These are phyloP conservation scores for Chlorella sp. DNA, from an alignment of 139 green algal genomes.

Conservation along the genomic window DNA sequence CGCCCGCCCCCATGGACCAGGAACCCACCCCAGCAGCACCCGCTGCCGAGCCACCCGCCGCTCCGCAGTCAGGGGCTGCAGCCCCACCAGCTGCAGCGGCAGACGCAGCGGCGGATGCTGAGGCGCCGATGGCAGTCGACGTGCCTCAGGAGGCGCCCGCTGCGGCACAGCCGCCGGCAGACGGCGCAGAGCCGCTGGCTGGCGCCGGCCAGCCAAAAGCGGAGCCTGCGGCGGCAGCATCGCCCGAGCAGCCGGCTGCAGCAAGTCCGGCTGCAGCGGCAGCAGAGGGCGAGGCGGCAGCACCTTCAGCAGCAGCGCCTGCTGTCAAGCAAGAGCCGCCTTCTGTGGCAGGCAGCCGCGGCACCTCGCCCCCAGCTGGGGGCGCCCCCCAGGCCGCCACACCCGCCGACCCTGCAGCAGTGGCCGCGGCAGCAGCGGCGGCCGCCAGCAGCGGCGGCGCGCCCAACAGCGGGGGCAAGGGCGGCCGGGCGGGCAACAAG, in stretches of 20 bases:
- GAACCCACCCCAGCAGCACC: no score
- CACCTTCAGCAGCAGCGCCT: background rate
- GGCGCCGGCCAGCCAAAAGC: no score
- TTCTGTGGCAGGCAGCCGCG: no score
- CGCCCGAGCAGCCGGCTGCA: background rate
- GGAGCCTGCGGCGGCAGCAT: background rate
- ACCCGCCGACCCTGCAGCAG: background rate
- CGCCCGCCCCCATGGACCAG: no score
- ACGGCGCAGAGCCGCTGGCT: background rate
- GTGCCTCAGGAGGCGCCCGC: no score
- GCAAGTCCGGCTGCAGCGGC: background rate
- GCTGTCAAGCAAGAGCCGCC: no score
- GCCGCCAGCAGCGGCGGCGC: background rate
- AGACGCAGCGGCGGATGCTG: no score
- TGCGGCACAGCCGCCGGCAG: background rate
- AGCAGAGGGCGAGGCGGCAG: background rate
- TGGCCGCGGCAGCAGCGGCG: background rate
- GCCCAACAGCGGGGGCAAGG: constrained; percentile 11
- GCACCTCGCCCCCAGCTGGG: no score
- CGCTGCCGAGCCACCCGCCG: no score
- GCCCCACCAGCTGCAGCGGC: background rate
- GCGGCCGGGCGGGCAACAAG: constrained; percentile 53
- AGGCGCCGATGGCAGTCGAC: background rate
- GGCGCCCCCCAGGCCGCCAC: background rate
- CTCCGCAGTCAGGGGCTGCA: no score